A percentile compares a stretch with the other conserved stretches of the same genome.
Evolutionary conservation across 2,329 filamentous ascomycete genomes (phyloP).

Genomic region (Aspergillus brunneoviolaceus): DNA sequence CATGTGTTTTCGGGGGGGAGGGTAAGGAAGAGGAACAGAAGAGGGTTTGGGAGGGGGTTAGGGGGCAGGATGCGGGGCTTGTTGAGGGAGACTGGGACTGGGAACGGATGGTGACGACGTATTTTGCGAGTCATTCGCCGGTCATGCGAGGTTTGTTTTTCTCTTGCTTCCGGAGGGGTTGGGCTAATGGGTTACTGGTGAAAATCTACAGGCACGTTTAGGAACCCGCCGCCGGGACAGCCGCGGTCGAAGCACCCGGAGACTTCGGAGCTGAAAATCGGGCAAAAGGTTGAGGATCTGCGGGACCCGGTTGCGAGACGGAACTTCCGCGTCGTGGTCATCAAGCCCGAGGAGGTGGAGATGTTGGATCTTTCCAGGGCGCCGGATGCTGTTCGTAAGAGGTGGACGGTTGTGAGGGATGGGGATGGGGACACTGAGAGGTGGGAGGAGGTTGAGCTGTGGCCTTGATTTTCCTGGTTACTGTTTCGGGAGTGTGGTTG

Average conservation of each 20-base stretch:
- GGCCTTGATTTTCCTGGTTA: slow-evolving; percentile 49
- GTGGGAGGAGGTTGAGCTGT: slow-evolving; percentile 71
- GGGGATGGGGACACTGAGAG: slow-evolving; percentile 40
- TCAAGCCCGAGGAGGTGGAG: slow-evolving; percentile 77
- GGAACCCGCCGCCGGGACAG: slow-evolving; percentile 67
- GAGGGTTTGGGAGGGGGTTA: slow-evolving; percentile 46
- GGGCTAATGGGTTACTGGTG: neutral
- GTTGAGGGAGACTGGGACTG: slow-evolving; percentile 59
- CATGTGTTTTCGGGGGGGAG: slow-evolving; percentile 70
- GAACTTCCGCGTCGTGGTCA: slow-evolving; percentile 85
- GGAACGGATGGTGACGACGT: slow-evolving; percentile 73
- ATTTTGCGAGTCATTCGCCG: slow-evolving; percentile 87
- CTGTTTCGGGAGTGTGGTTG: neutral
- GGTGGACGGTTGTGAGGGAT: slow-evolving; percentile 60
- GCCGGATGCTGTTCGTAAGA: slow-evolving; percentile 61
- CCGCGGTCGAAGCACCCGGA: slow-evolving; percentile 54
- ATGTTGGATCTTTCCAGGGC: slow-evolving; percentile 69
- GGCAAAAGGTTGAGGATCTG: slow-evolving; percentile 68
- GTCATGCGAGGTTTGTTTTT: slow-evolving; percentile 66
- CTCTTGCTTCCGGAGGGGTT: neutral
- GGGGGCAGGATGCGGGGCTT: slow-evolving; percentile 23
- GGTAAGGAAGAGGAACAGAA: slow-evolving; percentile 52
- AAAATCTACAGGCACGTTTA: slow-evolving; percentile 59
- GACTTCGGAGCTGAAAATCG: slow-evolving; percentile 48
- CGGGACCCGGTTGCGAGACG: slow-evolving; percentile 66